Evolutionary conservation across 495 filamentous ascomycete genomes (phyloP).

Genomic region (Penicillium verhagenii): DNA sequence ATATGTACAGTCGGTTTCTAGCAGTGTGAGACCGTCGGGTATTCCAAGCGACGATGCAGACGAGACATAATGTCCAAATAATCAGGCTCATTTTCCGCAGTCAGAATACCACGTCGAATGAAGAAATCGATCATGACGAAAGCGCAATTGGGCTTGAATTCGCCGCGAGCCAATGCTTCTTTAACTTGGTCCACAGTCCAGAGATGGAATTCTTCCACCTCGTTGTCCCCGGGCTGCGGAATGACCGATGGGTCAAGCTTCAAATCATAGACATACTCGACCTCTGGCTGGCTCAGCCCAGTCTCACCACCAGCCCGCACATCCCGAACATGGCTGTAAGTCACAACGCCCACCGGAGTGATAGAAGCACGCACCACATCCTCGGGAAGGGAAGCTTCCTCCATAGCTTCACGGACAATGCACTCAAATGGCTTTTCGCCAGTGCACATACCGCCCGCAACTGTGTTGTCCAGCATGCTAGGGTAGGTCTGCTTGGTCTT

Average conservation of each 20-base stretch:
- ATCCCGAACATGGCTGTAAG: constrained; percentile 83
- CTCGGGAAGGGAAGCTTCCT: constrained; percentile 85
- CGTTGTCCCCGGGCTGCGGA: constrained; percentile 76
- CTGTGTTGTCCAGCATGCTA: constrained; percentile 89
- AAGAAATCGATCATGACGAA: constrained; percentile 87
- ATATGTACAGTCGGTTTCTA: not conserved
- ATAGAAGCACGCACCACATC: constrained; percentile 59
- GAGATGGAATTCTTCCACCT: constrained; percentile 84
- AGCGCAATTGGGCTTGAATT: constrained; percentile 95
- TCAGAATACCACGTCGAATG: constrained; percentile 78
- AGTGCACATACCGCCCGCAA: constrained; percentile 84
- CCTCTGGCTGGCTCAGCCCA: constrained; percentile 87
- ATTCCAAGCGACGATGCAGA: constrained; percentile 77
- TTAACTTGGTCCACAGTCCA: constrained; percentile 72
- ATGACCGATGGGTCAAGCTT: constrained; percentile 66
- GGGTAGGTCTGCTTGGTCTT: constrained; percentile 79
- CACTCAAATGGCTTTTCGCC: constrained; percentile 75
- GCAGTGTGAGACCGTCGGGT: constrained; percentile 60
- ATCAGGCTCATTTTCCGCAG: constrained; percentile 75
- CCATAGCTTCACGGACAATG: constrained; percentile 79
- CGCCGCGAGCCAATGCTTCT: constrained; percentile 63
- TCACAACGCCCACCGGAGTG: constrained; percentile 64
- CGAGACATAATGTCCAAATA: constrained; percentile 74
- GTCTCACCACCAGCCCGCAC: constrained; percentile 77
- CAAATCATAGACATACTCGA: constrained; percentile 89